Evolutionary conservation across 2,329 filamentous ascomycete species (phyloP).

Genomic region (Pezizomycotina sp.): DNA sequence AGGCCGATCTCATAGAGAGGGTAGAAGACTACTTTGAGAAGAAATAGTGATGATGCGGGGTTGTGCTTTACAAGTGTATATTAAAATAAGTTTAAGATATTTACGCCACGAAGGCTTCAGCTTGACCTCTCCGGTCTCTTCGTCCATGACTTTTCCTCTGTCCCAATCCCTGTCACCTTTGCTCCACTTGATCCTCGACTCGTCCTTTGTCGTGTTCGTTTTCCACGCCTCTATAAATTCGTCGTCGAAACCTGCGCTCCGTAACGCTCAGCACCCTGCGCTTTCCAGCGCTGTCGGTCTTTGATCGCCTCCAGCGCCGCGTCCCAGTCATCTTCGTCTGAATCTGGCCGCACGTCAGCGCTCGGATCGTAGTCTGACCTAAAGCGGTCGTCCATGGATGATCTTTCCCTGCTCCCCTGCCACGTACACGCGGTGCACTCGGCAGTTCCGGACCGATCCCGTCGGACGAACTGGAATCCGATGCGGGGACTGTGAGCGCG

Average conservation of each 20-base stretch:
- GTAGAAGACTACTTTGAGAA: slow-evolving; percentile 35
- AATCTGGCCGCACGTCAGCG: slow-evolving; percentile 38
- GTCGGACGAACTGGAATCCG: slow-evolving; percentile 33
- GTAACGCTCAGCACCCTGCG: slow-evolving; percentile 58
- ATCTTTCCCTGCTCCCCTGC: slow-evolving; percentile 47
- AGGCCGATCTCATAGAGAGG: slow-evolving; percentile 36
- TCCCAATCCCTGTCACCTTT: slow-evolving; percentile 51
- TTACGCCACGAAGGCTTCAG: slow-evolving; percentile 23
- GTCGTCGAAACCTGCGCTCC: slow-evolving; percentile 64
- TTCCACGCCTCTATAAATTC: slow-evolving; percentile 58
- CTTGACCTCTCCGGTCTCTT: slow-evolving; percentile 23
- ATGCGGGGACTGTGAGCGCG: slow-evolving; percentile 3
- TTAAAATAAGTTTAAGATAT: background rate
- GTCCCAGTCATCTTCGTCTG: slow-evolving; percentile 54
- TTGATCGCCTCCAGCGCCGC: slow-evolving; percentile 60
- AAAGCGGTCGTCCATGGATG: slow-evolving; percentile 68
- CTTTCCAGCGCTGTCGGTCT: slow-evolving; percentile 63
- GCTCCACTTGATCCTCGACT: slow-evolving; percentile 56
- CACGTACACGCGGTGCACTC: slow-evolving; percentile 41
- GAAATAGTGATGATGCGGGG: slow-evolving; percentile 25
- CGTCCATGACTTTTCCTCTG: slow-evolving; percentile 34
- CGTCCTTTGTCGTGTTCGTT: slow-evolving; percentile 41
- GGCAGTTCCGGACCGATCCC: slow-evolving; percentile 59
- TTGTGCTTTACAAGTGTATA: background rate
- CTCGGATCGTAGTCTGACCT: slow-evolving; percentile 45